Conservation (phyloP, 257 asterid genomes). For the Mitragyna speciosa region DNA sequence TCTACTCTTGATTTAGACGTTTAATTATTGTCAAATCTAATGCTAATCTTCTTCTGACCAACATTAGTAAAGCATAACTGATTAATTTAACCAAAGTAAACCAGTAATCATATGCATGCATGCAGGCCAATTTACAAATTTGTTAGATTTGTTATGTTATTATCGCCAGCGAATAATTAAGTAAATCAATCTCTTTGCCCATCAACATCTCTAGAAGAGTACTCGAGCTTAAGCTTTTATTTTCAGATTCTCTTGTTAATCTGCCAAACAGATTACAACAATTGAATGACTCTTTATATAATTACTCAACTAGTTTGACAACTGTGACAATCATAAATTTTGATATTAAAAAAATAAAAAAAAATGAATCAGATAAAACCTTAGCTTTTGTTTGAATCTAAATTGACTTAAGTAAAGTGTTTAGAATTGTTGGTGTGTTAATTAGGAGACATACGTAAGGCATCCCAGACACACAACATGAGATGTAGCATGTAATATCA, state of each 20-base stretch:
- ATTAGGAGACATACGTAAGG: too few species aligned
- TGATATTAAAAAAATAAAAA: neutral
- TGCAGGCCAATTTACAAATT: conserved; percentile 21
- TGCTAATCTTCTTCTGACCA: neutral
- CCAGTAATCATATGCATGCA: neutral
- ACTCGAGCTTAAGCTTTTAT: neutral
- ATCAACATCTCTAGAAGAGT: neutral
- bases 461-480: too few species aligned
- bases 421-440: neutral
- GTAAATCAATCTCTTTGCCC: neutral
- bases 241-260: neutral
- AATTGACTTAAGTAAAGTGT: neutral
- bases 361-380: neutral
- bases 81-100: neutral
- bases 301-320: neutral
- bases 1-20: neutral
- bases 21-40: neutral
- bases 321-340: neutral
- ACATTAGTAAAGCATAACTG: neutral
- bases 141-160: neutral
- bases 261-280: conserved; percentile 19
- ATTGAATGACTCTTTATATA: neutral
- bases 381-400: neutral
- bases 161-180: neutral
- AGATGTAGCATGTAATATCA: too few species aligned